Evolutionary conservation across 2,329 filamentous ascomycete genomes (phyloP).

Genomic region (Scedosporium dehoogii): DNA sequence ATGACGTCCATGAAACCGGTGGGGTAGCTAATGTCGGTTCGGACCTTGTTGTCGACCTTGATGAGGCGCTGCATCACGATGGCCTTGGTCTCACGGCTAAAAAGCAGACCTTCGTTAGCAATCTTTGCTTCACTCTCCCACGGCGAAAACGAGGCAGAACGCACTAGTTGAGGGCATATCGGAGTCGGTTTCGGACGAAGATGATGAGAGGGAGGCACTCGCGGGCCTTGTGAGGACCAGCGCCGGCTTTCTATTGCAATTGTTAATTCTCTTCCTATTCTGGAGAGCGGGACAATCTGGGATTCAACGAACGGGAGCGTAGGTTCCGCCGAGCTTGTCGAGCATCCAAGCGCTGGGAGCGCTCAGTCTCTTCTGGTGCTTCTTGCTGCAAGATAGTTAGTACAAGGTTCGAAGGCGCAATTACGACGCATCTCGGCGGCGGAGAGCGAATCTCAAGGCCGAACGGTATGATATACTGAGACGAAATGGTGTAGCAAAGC

Average conservation of each 20-base stretch:
- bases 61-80: conserved; percentile 99
- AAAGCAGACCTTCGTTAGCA: neutral
- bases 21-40: conserved; percentile 96
- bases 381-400: conserved; percentile 58
- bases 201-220: conserved; percentile 98
- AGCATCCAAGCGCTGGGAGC: conserved; percentile 99
- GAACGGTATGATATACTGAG: neutral
- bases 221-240: conserved; percentile 97
- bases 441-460: neutral
- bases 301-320: conserved; percentile 43
- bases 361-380: conserved; percentile 99
- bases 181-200: conserved; percentile 93
- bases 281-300: neutral
- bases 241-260: conserved; percentile 25
- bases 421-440: neutral
- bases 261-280: neutral
- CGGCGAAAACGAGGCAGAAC: neutral
- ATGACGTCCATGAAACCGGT: conserved; percentile 99
- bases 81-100: conserved; percentile 80
- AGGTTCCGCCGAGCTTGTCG: conserved; percentile 96
- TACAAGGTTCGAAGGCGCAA: neutral
- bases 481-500: neutral
- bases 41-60: conserved; percentile 99
- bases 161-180: conserved; percentile 92
- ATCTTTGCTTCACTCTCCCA: neutral